Evolutionary conservation across 148 eudicot genomes (phyloP), one percentile per base, ranked within the genome.

Genomic region (Gaultheria prostrata): DNA sequence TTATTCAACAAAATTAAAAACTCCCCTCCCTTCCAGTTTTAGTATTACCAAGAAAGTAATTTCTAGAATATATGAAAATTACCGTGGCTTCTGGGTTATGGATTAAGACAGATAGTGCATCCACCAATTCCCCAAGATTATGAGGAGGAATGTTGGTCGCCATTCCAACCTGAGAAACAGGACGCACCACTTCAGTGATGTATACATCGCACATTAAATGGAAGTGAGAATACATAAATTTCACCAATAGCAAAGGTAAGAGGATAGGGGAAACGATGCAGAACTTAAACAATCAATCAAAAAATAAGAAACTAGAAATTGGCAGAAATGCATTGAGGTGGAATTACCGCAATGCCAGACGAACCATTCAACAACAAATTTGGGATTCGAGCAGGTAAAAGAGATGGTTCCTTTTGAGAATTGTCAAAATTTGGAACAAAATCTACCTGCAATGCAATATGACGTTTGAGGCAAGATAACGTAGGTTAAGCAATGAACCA

Each of bases 141-240:
- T 97, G 99, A 32, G 99, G 99, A 80, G 99, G 99, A 77, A 97
- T 97, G 86, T 93, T 97, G 56, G 99, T 97, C 30, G 99, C 99
- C 98, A 97, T 97, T 83, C 99, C 99, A 80, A 97, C 99, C 99
- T 97, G 87, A 71, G 88, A 82, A 82, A 63, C 1, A 69, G 48
- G 18, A 79, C 59, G 51, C 82, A 79, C 32, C 32, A 73, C 20
- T 35, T 30, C 54, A 59, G 8, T 70, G 49, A 61, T 61, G 39
- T 67, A 56, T 78, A 76, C 32, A 26, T 74, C 30, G 35, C 51
- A 56, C 57, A 28, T 33, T 48, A 28, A 76, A 46, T 8, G 9
- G 33, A 3, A 12, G 13, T 10, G 67, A 39, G 20, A 15, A 33
- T 71, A 33, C 20, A 6, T 72, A 18, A 35, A 35, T 14, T 35